Percentiles rank a stretch among this genome's conserved stretches.
phyloP scores from a whole-genome alignment of 2,329 filamentous ascomycete species.

The Mycosphaerella sp. region DNA sequence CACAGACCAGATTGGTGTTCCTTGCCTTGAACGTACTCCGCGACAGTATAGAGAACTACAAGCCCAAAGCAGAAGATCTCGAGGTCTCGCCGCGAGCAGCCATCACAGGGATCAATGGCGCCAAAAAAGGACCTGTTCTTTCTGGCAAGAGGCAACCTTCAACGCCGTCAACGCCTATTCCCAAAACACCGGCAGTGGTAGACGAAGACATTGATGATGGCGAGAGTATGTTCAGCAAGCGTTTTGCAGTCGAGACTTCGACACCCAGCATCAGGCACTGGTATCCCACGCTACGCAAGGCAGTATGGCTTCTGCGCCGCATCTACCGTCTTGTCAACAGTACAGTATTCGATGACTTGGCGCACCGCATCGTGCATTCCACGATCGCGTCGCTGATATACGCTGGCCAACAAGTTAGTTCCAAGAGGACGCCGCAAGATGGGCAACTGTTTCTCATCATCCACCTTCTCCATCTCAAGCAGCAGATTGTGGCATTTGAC shows the following conservation, averaged over 20 bases:
- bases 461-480: conserved; percentile 90
- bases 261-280: conserved; percentile 36
- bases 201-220: conserved; percentile 51
- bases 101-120: conserved; percentile 23
- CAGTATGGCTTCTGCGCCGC: conserved; percentile 61
- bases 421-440: conserved; percentile 56
- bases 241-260: conserved; percentile 15
- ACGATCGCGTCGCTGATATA: conserved; percentile 76
- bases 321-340: conserved; percentile 66
- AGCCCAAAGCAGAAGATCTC: conserved; percentile 57
- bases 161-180: conserved; percentile 36
- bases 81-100: conserved; percentile 51
- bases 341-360: conserved; percentile 63
- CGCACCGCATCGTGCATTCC: conserved; percentile 79
- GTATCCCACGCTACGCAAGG: conserved; percentile 62
- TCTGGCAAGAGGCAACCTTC: conserved; percentile 44
- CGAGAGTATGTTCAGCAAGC: conserved; percentile 36
- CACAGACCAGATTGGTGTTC: conserved; percentile 61
- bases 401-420: conserved; percentile 60
- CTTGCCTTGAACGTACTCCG: conserved; percentile 56
- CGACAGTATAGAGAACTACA: conserved; percentile 61
- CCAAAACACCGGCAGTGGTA: conserved; percentile 47
- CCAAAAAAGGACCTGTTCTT: conserved; percentile 39
- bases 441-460: conserved; percentile 89
- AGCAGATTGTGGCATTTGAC: conserved; percentile 91